These are phyloP conservation scores for Xylaria sp. DNA, from an alignment of 2,329 filamentous ascomycete genomes.

Conservation along the genomic window DNA sequence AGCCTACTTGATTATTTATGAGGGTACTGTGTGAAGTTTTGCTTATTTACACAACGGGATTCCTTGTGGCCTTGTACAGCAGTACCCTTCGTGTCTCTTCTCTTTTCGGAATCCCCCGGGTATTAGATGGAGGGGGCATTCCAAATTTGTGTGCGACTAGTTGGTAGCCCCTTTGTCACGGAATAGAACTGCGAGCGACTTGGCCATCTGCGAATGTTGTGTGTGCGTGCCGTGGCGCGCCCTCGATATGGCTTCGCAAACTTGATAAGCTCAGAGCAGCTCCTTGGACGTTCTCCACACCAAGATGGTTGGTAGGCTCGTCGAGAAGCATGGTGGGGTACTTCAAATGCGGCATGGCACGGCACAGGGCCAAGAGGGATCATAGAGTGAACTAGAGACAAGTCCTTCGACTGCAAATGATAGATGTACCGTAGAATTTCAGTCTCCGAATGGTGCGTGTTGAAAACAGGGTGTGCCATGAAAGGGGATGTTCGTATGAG, in stretches of 20 bases:
- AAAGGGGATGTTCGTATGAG: conserved; percentile 79
- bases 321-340: no score
- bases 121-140: no score
- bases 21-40: not conserved
- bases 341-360: no score
- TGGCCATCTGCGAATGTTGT: no score
- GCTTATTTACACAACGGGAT: not conserved
- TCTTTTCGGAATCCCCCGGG: not conserved
- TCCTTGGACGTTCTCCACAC: no score
- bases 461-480: conserved; percentile 92
- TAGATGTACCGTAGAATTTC: conserved; percentile 94
- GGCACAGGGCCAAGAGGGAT: no score
- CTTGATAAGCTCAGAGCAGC: no score
- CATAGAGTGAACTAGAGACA: conserved; percentile 94
- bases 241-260: no score
- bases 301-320: no score
- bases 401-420: conserved; percentile 91
- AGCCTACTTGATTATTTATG: not conserved
- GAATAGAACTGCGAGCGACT: no score
- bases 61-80: not conserved
- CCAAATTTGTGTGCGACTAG: not conserved
- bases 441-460: conserved; percentile 93
- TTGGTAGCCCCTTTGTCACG: no score
- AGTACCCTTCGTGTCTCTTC: not conserved
- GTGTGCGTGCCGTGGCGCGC: no score